Percentiles rank a stretch among this genome's conserved stretches.
Evolutionary conservation across 1,139 yeast genomes (phyloP).

Genomic region (Saccharomyces pastorianus): DNA sequence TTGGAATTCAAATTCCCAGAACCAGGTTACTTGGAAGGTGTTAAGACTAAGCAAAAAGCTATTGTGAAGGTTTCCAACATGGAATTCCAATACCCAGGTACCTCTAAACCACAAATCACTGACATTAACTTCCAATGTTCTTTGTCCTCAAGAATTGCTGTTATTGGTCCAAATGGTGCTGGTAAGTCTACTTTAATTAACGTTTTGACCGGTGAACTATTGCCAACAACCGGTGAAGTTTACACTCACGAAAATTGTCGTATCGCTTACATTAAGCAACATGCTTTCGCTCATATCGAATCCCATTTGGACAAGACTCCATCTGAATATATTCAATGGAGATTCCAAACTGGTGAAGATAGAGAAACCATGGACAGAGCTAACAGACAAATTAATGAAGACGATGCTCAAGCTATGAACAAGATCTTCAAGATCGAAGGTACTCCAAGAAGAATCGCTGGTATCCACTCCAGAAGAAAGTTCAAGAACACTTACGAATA

Average conservation of each 20-base stretch:
- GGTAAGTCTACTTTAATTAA: constrained; percentile 98
- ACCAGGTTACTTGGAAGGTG: constrained; percentile 99
- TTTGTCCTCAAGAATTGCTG: constrained; percentile 98
- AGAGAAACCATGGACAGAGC: constrained; percentile 99
- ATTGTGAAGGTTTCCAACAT: constrained; percentile 94
- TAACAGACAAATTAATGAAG: constrained; percentile 94
- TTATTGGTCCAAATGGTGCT: constrained; percentile 99
- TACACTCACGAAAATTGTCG: constrained; percentile 99
- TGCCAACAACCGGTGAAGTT: constrained; percentile 97
- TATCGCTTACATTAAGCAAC: constrained; percentile 99
- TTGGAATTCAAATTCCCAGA: constrained; percentile 95
- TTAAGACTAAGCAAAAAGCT: constrained; percentile 99
- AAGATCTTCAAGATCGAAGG: constrained; percentile 98
- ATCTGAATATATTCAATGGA: constrained; percentile 99
- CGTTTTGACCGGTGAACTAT: constrained; percentile 97
- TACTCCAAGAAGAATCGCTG: constrained; percentile 93
- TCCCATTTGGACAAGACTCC: constrained; percentile 98
- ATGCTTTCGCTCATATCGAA: constrained; percentile 98
- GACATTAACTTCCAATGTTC: constrained; percentile 97
- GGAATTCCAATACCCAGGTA: constrained; percentile 99
- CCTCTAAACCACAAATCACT: constrained; percentile 83
- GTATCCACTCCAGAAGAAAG: constrained; percentile 96
- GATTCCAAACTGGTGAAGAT: constrained; percentile 99
- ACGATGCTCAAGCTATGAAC: constrained; percentile 97
- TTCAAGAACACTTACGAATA: constrained; percentile 99